Evolutionary conservation across 495 filamentous ascomycete species (phyloP).

Genomic region (Hyaloscypha variabilis): DNA sequence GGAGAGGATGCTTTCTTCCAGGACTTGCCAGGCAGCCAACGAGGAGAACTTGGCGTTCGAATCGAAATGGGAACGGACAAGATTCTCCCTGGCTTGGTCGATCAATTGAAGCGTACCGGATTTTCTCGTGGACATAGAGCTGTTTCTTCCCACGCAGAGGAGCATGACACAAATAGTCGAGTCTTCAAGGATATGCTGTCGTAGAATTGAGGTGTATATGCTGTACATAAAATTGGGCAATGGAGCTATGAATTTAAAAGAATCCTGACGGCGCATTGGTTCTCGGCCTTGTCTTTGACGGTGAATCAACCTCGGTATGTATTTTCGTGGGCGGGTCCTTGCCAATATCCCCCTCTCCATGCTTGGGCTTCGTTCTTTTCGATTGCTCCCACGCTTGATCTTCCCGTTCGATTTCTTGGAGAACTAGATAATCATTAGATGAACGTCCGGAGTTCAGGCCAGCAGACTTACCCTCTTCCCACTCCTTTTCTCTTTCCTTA

Average conservation of each 20-base stretch:
- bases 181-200: constrained; percentile 56
- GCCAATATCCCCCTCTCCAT: constrained; percentile 16
- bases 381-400: constrained; percentile 62
- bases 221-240: constrained; percentile 29
- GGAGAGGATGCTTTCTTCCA: constrained; percentile 74
- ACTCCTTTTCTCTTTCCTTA: constrained; percentile 73
- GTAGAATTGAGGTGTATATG: constrained; percentile 25
- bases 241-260: constrained; percentile 21
- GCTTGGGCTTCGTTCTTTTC: constrained; percentile 36
- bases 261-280: constrained; percentile 27
- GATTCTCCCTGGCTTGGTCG: constrained; percentile 55
- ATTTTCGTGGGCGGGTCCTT: neutral
- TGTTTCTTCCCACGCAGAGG: neutral
- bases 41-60: constrained; percentile 50
- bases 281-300: constrained; percentile 14
- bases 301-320: neutral
- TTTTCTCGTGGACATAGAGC: constrained; percentile 24
- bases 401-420: constrained; percentile 81
- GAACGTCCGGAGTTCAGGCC: neutral
- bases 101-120: constrained; percentile 33
- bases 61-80: constrained; percentile 56
- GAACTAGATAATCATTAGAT: constrained; percentile 47
- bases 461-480: constrained; percentile 72
- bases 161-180: constrained; percentile 28
- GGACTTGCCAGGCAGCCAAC: constrained; percentile 46